A percentile compares a stretch with the other conserved stretches of the same genome.
Conservation (phyloP, 345 rosid genomes). For the Pugionium cornutum region DNA sequence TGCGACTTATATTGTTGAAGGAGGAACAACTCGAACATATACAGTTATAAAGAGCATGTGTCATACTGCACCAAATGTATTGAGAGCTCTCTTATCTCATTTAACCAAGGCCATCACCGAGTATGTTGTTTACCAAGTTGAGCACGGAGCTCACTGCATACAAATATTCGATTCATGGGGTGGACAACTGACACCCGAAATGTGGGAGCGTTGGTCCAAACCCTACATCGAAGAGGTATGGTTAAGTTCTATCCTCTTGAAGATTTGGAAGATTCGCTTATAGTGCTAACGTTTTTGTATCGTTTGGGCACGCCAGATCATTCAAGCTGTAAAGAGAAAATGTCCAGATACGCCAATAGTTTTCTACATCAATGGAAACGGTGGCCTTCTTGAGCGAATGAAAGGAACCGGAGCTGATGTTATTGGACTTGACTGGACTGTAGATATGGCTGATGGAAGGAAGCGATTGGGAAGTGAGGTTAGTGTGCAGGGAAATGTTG, state of each 20-base stretch:
- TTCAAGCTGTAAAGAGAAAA: constrained; percentile 53
- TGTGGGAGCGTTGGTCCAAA: constrained; percentile 93
- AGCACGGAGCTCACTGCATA: constrained; percentile 88
- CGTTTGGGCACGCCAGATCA: constrained; percentile 50
- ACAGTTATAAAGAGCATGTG: constrained; percentile 86
- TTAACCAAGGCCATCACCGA: constrained; percentile 74
- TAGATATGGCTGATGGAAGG: constrained; percentile 93
- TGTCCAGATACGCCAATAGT: constrained; percentile 89
- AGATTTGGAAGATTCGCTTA: constrained; percentile 2
- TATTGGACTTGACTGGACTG: constrained; percentile 95
- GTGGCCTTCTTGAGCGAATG: constrained; percentile 93
- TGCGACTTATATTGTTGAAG: constrained; percentile 91
- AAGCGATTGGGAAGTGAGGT: constrained; percentile 63
- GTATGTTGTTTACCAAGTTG: constrained; percentile 79
- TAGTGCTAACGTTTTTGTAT: background rate
- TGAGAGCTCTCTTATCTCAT: constrained; percentile 78
- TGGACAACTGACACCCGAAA: constrained; percentile 85
- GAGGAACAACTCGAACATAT: constrained; percentile 83
- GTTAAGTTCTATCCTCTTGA: constrained; percentile 3
- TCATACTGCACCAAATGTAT: constrained; percentile 70
- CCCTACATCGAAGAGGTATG: constrained; percentile 80
- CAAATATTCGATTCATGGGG: constrained; percentile 99
- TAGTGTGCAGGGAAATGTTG: constrained; percentile 88
- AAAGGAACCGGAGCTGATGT: constrained; percentile 88
- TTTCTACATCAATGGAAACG: constrained; percentile 89